phyloP scores from a whole-genome alignment of 495 filamentous ascomycete genomes.

The Echria macrotheca region DNA sequence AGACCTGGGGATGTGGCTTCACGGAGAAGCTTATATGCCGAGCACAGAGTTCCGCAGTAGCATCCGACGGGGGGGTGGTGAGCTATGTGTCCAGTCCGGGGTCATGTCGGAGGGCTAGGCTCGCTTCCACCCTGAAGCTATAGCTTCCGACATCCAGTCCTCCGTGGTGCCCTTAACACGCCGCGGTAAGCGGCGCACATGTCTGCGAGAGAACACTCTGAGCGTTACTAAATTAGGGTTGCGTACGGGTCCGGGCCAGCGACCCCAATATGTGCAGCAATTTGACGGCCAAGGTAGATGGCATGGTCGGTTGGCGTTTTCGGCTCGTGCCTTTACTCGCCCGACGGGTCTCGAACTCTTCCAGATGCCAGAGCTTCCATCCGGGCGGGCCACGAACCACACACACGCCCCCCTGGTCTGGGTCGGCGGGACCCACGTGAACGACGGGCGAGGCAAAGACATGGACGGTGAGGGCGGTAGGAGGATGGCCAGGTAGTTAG shows the following conservation, averaged over 20 bases:
- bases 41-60: conserved; percentile 1
- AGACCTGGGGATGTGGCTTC: conserved; percentile 17
- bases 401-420: neutral
- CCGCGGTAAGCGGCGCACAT: conserved; percentile 11
- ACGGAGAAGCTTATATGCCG: conserved; percentile 23
- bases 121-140: conserved; percentile 10
- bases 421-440: no score
- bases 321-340: conserved; percentile 19
- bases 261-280: conserved; percentile 23
- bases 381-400: neutral
- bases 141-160: conserved; percentile 5
- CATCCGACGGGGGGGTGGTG: neutral
- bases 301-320: conserved; percentile 17
- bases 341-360: conserved; percentile 17
- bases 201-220: conserved; percentile 14
- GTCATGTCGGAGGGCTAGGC: conserved; percentile 1
- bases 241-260: conserved; percentile 8
- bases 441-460: neutral
- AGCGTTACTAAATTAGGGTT: conserved; percentile 22
- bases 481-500: neutral
- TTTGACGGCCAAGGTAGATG: conserved; percentile 14
- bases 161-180: conserved; percentile 14
- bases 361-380: conserved; percentile 17
- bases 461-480: neutral
- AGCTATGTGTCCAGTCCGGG: no score